Evolutionary conservation across 495 filamentous ascomycete genomes (phyloP), one percentile per base, ranked within the genome.

Genomic region (Diplogelasinospora grovesii): DNA sequence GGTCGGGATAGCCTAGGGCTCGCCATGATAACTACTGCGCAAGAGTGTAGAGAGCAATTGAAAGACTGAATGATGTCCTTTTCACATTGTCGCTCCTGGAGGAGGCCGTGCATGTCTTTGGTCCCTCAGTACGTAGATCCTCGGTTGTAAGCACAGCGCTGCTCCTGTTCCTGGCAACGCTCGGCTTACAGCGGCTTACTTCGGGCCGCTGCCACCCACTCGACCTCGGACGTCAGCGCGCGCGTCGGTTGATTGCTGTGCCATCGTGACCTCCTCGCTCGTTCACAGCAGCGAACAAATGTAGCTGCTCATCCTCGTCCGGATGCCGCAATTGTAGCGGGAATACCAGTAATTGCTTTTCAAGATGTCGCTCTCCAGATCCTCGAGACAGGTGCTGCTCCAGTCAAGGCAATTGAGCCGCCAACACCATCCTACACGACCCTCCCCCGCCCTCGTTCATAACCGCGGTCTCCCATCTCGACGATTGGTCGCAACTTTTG

Each of bases 401-500:
- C 36, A 66, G 32, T 55, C 65, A 14, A 56, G 63, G 46, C 65
- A 68, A 62, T 61, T 69, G 57, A 52, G 52, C 13, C 60, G 62
- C 38, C 60, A 62, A 8, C n/a, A n/a, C 22, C 13, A 14, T 15
- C 35, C 6, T 8, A n/a, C 36, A 5, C 37, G 23, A 10, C 18
- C 43, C 4, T 32, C 43, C 13, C 36, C 20, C 30, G 35, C 39
- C 30, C 41, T 32, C 39, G 16, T 23, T 19, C 30, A 28, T 39
- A 35, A 32, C 48, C 27, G 36, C 28, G 27, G 27, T 37, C 31
- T 33, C 42, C 43, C 31, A 29, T 6, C 34, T 11, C 39, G 54
- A 32, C 64, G 72, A 39, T 48, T 54, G 11, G 53, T 70, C 41
- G 78, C 82, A 25, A 83, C 70, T 36, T 83, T 85, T 54, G 77